These are phyloP conservation scores for Diaporthe sp. DNA, from an alignment of 2,329 filamentous ascomycete species.

Conservation along the genomic window DNA sequence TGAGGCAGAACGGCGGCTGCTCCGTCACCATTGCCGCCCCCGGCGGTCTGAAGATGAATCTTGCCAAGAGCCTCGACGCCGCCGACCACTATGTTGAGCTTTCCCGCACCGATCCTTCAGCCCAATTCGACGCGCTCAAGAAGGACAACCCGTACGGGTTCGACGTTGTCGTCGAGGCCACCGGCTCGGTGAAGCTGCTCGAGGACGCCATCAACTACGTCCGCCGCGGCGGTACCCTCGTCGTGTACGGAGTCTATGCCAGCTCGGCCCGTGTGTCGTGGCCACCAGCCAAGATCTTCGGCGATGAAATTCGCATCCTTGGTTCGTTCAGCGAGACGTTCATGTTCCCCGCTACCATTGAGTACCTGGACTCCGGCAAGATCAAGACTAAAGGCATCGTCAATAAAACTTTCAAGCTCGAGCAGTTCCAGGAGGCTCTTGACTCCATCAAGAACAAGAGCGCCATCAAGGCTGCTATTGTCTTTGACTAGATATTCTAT, in stretches of 20 bases:
- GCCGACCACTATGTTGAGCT: conserved; percentile 69
- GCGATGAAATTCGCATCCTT: conserved; percentile 78
- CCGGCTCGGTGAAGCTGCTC: conserved; percentile 77
- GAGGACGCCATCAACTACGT: conserved; percentile 81
- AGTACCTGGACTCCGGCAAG: conserved; percentile 71
- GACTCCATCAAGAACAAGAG: conserved; percentile 80
- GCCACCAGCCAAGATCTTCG: conserved; percentile 80
- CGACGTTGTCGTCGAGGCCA: conserved; percentile 79
- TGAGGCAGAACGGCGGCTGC: conserved; percentile 76
- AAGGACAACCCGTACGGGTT: conserved; percentile 79
- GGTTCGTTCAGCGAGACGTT: conserved; percentile 82
- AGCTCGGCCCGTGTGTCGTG: conserved; percentile 74
- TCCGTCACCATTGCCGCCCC: conserved; percentile 79
- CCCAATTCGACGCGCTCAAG: conserved; percentile 74
- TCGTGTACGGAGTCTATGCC: conserved; percentile 69
- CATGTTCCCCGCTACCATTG: conserved; percentile 73
- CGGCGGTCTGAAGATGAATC: conserved; percentile 77
- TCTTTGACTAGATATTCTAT: conserved; percentile 73
- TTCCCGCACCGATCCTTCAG: conserved; percentile 66
- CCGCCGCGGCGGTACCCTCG: conserved; percentile 74
- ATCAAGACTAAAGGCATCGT: conserved; percentile 77
- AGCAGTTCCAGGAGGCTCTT: conserved; percentile 79
- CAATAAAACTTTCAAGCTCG: conserved; percentile 80
- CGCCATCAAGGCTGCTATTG: conserved; percentile 81
- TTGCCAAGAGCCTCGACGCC: conserved; percentile 71